phyloP scores from a whole-genome alignment of 2,329 filamentous ascomycete species.

The Tolypocladium ophioglossoides region DNA sequence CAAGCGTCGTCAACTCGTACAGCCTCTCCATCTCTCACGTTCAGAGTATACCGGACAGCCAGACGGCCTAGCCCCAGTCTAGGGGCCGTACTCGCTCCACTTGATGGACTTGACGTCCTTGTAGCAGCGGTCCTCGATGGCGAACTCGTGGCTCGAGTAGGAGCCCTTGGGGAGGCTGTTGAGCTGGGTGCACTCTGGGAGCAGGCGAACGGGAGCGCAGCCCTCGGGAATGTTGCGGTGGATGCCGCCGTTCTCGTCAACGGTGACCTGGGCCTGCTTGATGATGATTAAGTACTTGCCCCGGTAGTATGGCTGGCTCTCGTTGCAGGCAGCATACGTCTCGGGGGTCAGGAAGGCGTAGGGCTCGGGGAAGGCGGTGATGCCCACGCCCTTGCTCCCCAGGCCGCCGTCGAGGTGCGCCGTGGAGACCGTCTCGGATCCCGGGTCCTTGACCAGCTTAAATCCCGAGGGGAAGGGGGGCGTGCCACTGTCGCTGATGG shows the following conservation, averaged over 20 bases:
- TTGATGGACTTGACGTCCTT: constrained; percentile 24
- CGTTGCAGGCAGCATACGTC: constrained; percentile 31
- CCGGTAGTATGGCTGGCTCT: constrained; percentile 27
- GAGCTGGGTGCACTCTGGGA: constrained; percentile 30
- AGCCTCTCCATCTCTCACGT: background rate
- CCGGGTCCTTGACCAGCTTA: constrained; percentile 12
- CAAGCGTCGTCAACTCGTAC: background rate
- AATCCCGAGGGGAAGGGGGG: constrained; percentile 26
- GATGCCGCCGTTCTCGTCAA: constrained; percentile 8
- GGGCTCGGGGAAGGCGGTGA: constrained; percentile 19
- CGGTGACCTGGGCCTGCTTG: constrained; percentile 18
- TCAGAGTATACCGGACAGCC: background rate
- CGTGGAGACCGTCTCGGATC: constrained; percentile 17
- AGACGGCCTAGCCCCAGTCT: no score
- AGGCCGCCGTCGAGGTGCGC: constrained; percentile 16
- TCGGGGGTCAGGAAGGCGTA: constrained; percentile 19
- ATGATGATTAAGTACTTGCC: constrained; percentile 21
- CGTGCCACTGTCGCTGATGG: constrained; percentile 27
- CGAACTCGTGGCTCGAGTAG: constrained; percentile 25
- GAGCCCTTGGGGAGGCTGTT: constrained; percentile 21
- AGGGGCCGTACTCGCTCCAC: constrained; percentile 20
- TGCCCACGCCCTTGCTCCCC: constrained; percentile 20
- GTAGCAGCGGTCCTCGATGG: constrained; percentile 25
- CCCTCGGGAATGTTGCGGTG: constrained; percentile 19
- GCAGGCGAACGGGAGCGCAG: constrained; percentile 28